phyloP scores from a whole-genome alignment of 140 eudicot genomes.

The Bidens hawaiensis region DNA sequence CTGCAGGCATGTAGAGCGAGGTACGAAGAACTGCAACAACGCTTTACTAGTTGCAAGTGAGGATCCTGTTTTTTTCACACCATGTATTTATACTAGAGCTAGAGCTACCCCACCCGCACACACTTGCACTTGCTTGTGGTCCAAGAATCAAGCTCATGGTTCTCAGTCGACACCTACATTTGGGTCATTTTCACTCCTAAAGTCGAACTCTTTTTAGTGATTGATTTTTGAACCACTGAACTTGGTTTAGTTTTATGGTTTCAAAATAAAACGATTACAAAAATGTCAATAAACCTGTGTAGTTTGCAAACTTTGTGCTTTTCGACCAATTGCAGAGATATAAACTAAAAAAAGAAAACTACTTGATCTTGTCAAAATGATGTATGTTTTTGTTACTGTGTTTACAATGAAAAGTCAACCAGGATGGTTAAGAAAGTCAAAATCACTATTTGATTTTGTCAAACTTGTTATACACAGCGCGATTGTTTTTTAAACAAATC shows the following conservation, averaged over 20 bases:
- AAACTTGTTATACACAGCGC: conserved; percentile 8
- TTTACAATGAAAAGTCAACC: background rate
- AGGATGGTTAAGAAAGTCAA: conserved; percentile 2
- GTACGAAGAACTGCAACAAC: conserved; percentile 61
- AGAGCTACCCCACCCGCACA: background rate
- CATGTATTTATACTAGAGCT: background rate
- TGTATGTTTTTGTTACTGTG: background rate
- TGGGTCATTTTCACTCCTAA: background rate
- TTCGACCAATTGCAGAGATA: background rate
- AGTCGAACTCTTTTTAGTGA: background rate
- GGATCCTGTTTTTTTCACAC: conserved; percentile 18
- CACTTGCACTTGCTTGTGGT: background rate
- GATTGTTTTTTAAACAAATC: conserved; percentile 6
- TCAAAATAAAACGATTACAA: background rate
- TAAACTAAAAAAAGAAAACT: background rate
- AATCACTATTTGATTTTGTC: background rate
- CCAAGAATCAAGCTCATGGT: background rate
- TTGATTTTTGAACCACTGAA: conserved; percentile 2
- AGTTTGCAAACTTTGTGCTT: conserved; percentile 10
- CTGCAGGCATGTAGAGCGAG: conserved; percentile 80
- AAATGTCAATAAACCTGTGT: conserved; percentile 1
- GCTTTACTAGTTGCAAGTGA: conserved; percentile 73
- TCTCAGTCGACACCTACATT: background rate
- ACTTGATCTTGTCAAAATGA: background rate
- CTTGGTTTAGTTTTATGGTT: conserved; percentile 1